Base-by-base conservation (phyloP, 192 early-diverging fungal species). In the Phycomyces blakesleeanus region DNA sequence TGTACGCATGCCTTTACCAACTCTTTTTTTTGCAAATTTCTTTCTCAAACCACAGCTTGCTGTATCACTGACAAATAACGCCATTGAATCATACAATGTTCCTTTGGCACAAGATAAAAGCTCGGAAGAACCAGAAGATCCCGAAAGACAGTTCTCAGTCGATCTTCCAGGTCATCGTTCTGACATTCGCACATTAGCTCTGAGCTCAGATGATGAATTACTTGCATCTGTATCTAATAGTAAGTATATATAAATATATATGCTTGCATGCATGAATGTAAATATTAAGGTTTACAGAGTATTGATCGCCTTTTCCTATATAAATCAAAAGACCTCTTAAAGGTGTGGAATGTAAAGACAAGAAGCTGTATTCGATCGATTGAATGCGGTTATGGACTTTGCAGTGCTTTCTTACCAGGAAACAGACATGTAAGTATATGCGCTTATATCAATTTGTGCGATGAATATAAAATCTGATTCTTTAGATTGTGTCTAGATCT, bases 381-480 rank as follows among this genome's bases (percentile, higher is more conserved):
- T 63, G 90, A 90, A 44, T 93, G 91, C 41, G 95, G 97, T 53
- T 91, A 92, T 56, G 94, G 92, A 7, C 73, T 95, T n/a, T 97
- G 97, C 74, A 85, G 83, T 68, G 83, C 91, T 22, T 98, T 99
- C 76, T 71, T 99, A 9, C 96, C 95, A 3, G 95, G 94, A 57
- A 87, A 95, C 64, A 88, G 85, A 52, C 82, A 89, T 67, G 85
- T 87, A 73, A 73, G 76, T 67, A 18, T 52, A 12, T 51, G 5
- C 29, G 5, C 18, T 15, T 40, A 58, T 22, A 51, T 7, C 18
- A 18, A 34, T 34, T 7, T 34, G 29, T 34, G 7, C 7, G 29
- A 34, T 34, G 29, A 7, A 34, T 34, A 34, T 34, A 34, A 34
- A 34, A 34, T 34, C 29, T 34, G 29, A 34, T 34, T 34, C 29